Evolutionary conservation across 2,329 filamentous ascomycete species (phyloP).

Genomic region (Zalaria obscura): DNA sequence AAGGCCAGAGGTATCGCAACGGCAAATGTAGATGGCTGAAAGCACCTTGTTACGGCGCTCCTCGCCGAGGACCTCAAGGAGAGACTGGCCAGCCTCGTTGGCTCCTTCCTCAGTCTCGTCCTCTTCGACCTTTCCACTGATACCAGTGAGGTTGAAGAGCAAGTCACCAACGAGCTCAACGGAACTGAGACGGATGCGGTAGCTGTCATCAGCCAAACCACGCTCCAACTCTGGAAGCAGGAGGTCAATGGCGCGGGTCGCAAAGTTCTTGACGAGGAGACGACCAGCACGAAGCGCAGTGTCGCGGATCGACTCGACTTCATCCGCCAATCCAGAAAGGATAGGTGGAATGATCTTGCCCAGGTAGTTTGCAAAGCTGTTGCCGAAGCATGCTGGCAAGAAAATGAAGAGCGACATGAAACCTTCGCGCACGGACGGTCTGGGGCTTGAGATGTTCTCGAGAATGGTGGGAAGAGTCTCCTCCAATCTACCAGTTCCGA

Average conservation of each 20-base stretch:
- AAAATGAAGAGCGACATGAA: slow-evolving; percentile 99
- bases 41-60: slow-evolving; percentile 95
- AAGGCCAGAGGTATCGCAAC: slow-evolving; percentile 85
- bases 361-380: slow-evolving; percentile 94
- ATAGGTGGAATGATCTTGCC: slow-evolving; percentile 93
- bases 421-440: slow-evolving; percentile 81
- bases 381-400: slow-evolving; percentile 95
- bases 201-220: slow-evolving; percentile 91
- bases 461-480: slow-evolving; percentile 93
- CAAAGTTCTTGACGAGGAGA: slow-evolving; percentile 95
- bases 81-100: slow-evolving; percentile 79
- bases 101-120: slow-evolving; percentile 70
- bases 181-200: slow-evolving; percentile 94
- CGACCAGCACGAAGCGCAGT: slow-evolving; percentile 90
- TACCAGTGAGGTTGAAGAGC: slow-evolving; percentile 93
- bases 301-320: slow-evolving; percentile 90
- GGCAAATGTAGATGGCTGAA: slow-evolving; percentile 93
- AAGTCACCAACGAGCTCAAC: slow-evolving; percentile 94
- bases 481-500: slow-evolving; percentile 83
- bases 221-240: slow-evolving; percentile 89
- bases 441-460: slow-evolving; percentile 87
- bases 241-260: slow-evolving; percentile 84
- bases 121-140: slow-evolving; percentile 62
- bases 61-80: slow-evolving; percentile 85
- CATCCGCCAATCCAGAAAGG: slow-evolving; percentile 83